A percentile compares a stretch with the other conserved stretches of the same genome.
These are phyloP conservation scores for Bjerkandera adusta DNA, from an alignment of 1,284 basidiomycete species.

Conservation along the genomic window DNA sequence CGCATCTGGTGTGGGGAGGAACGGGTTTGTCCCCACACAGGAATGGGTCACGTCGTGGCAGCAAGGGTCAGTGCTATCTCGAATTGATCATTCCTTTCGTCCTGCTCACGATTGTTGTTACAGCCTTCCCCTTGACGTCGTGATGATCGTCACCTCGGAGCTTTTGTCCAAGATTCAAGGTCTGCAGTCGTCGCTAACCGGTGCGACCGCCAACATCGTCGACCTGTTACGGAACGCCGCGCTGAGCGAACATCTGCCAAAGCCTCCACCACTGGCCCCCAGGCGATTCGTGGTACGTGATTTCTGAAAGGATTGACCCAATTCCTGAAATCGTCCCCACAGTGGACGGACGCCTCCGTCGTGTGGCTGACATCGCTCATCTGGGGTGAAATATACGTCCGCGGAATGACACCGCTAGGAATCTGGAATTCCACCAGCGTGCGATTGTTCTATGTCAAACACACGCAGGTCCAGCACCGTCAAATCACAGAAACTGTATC, in stretches of 20 bases:
- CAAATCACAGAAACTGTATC: conserved; percentile 76
- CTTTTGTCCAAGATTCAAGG: conserved; percentile 85
- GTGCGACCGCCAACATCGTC: conserved; percentile 62
- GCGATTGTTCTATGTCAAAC: conserved; percentile 86
- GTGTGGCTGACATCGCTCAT: conserved; percentile 89
- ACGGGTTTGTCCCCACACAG: conserved; percentile 90
- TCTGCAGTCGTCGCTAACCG: conserved; percentile 64
- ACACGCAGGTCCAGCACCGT: conserved; percentile 64
- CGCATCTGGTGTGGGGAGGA: conserved; percentile 70
- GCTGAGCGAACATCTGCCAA: conserved; percentile 69
- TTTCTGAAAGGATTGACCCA: conserved; percentile 11
- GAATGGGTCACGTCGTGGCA: conserved; percentile 94
- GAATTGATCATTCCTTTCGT: conserved; percentile 12
- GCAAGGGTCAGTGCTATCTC: conserved; percentile 58
- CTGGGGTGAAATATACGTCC: conserved; percentile 94
- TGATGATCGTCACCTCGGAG: conserved; percentile 84
- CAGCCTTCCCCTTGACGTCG: conserved; percentile 81
- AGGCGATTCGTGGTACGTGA: conserved; percentile 70
- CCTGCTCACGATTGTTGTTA: neutral
- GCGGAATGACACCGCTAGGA: conserved; percentile 77
- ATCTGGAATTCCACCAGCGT: conserved; percentile 88
- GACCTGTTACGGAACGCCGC: conserved; percentile 69
- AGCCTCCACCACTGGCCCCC: conserved; percentile 59
- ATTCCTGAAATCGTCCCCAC: conserved; percentile 2
- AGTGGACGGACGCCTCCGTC: conserved; percentile 89